These are phyloP conservation scores for Ramaria rubella DNA, from an alignment of 768 basidiomycete species.

Conservation along the genomic window DNA sequence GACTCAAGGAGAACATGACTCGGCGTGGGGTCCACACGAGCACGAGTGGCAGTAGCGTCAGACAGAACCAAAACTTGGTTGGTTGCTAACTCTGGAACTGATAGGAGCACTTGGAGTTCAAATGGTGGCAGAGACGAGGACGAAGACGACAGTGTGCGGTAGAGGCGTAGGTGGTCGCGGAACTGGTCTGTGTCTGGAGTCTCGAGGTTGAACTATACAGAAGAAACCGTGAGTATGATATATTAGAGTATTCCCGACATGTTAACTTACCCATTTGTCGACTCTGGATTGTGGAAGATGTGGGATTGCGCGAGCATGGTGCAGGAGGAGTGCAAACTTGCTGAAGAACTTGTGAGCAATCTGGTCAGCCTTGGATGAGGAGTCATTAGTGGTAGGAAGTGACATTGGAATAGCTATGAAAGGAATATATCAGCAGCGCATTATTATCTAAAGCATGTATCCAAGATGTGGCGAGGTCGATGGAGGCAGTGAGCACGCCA, in stretches of 20 bases:
- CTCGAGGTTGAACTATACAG: constrained; percentile 69
- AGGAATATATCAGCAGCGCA: not conserved
- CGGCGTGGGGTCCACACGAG: constrained; percentile 64
- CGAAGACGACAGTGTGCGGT: constrained; percentile 48
- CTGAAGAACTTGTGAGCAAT: constrained; percentile 79
- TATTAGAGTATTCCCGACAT: not conserved
- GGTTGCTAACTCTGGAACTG: constrained; percentile 58
- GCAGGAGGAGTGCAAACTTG: constrained; percentile 71
- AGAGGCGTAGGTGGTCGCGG: constrained; percentile 54
- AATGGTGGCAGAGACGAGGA: constrained; percentile 38
- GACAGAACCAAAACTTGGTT: constrained; percentile 70
- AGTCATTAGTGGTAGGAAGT: constrained; percentile 1
- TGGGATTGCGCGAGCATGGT: constrained; percentile 62
- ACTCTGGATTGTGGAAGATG: constrained; percentile 41
- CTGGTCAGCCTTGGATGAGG: constrained; percentile 70
- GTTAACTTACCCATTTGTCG: constrained; percentile 71
- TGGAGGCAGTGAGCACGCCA: too few relatives aligned
- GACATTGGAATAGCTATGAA: constrained; percentile 4
- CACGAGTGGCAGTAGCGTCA: constrained; percentile 44
- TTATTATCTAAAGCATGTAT: not conserved
- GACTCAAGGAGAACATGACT: constrained; percentile 66
- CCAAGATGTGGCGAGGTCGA: not conserved
- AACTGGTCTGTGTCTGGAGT: constrained; percentile 67
- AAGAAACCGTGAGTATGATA: constrained; percentile 5
- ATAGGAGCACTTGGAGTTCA: constrained; percentile 62